Base-by-base conservation (phyloP, 2,329 filamentous ascomycete species). In the Stemphylium lycopersici region DNA sequence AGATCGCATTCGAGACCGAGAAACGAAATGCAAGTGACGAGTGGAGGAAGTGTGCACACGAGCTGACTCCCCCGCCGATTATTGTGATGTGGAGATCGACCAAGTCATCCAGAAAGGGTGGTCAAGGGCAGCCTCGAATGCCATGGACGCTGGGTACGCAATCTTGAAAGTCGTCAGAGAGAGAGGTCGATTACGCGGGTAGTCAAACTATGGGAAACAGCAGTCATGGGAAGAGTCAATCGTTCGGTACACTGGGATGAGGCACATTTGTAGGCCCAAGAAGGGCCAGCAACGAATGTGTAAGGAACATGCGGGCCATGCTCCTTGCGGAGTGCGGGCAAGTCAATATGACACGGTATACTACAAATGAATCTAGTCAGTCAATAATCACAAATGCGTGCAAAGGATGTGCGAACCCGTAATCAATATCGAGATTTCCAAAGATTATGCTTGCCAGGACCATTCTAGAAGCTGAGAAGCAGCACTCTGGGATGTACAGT, bases 11-110 rank as follows among this genome's bases (percentile, higher is more conserved):
- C 45, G 70, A 73, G 34, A 72, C 59, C 13, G 63, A 67, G 3
- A 60, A 48, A 37, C 52, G 45, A 20, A 52, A 61, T 26, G 57
- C 66, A 20, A 69, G 62, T 48, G 68, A 72, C 41, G 65, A 69
- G 36, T 74, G 71, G 71, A 58, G 65, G 16, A 72, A 65, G 43
- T 68, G 65, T 31, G 65, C 66, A 46, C 68, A 73, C 46, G 70
- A 74, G 42, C 59, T 74, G 62, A 72, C 66, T 5, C 70, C 70
- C 16, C 52, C 52, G 7, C 58, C 68, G 10, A 55, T 72, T 12
- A 69, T 58, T 24, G 60, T 67, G 7, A 74, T 74, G 71, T 74
- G 71, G 71, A 66, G 71, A 52, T 70, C 71, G 11, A 65, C 59
- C 36, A 55, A 47, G 44, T 64, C 67, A 16, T 29, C 52, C 6